Base-by-base conservation (phyloP, 495 filamentous ascomycete genomes). In the Aspergillus hancockii region DNA sequence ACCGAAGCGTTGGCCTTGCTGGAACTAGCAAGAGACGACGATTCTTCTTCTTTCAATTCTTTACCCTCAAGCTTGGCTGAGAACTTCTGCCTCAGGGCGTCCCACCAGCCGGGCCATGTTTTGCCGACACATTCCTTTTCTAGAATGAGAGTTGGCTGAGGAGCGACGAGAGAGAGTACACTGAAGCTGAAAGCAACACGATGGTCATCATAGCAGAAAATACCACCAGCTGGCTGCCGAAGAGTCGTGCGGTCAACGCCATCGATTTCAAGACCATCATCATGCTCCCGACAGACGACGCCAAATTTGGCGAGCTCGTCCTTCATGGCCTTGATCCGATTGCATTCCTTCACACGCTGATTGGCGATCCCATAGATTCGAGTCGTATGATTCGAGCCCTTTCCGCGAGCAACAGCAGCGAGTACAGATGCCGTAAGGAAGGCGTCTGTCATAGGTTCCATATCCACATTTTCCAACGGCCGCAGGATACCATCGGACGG, bases 81-180 rank as follows among this genome's bases (percentile, higher is more conserved):
- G 76, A 96, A 99, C 3, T 83, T 79, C 56, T 89, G 83, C 32
- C 87, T 84, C 54, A 97, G 68, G 41, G 86, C 84, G 71, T 99
- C 95, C 94, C 94, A 99, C 91, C 94, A 99, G 13, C 92, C 94
- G 0, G 94, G 94, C 94, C 95, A 99, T n/a, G 94, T 99, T 82
- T 99, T 99, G 43, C 88, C 93, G 21, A 91, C 89, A 69, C 94
- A 99, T 68, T 95, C 91, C 59, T 89, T 88, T 71, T 99, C 94
- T 8, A 87, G 78, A 53, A 99, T 87, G 30, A 96, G 75, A 2
- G 91, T 88, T 2, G 90, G 82, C 13, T 84, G 68, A 6, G 94
- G 90, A n/a, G 88, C 81, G 34, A 89, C 80, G 23, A 90, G 76
- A 19, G 91, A 85, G 31, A 99, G 74, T n/a, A 99, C 90, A 58